Evolutionary conservation across 345 rosid species (phyloP).

Genomic region (Hibiscus mutabilis): DNA sequence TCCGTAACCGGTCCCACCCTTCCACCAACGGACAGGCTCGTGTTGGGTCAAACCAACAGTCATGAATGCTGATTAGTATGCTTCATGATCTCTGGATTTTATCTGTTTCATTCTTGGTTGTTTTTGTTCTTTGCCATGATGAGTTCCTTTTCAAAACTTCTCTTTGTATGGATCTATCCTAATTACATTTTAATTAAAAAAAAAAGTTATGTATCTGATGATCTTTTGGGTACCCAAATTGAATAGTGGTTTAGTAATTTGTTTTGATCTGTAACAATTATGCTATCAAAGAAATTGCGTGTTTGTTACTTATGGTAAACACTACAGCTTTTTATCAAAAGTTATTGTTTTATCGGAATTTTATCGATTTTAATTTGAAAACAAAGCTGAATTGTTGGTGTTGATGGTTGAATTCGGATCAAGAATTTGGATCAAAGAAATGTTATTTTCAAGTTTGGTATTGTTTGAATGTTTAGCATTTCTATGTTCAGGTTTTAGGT

Average conservation of each 20-base stretch:
- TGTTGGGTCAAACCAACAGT: constrained; percentile 11
- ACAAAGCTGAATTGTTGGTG: background rate
- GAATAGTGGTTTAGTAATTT: too few species aligned
- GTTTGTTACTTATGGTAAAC: background rate
- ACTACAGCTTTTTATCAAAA: background rate
- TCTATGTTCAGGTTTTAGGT: background rate
- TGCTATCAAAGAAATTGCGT: background rate
- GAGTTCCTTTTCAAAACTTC: background rate
- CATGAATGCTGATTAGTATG: constrained; percentile 47
- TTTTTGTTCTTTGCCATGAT: background rate
- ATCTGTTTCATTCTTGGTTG: background rate
- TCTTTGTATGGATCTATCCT: background rate
- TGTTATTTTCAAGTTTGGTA: background rate
- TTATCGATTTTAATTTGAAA: background rate
- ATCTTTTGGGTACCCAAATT: too few species aligned
- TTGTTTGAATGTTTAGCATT: background rate
- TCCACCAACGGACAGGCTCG: constrained; percentile 22
- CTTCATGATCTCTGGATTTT: background rate
- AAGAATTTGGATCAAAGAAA: background rate
- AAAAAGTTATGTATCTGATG: too few species aligned
- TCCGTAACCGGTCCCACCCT: constrained; percentile 16
- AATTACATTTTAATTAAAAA: too few species aligned
- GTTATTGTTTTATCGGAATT: background rate
- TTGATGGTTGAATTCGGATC: too few species aligned
- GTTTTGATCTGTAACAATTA: constrained; percentile 4